Conservation (phyloP, 2,329 filamentous ascomycete species). For the Calonectria multiphialidica region DNA sequence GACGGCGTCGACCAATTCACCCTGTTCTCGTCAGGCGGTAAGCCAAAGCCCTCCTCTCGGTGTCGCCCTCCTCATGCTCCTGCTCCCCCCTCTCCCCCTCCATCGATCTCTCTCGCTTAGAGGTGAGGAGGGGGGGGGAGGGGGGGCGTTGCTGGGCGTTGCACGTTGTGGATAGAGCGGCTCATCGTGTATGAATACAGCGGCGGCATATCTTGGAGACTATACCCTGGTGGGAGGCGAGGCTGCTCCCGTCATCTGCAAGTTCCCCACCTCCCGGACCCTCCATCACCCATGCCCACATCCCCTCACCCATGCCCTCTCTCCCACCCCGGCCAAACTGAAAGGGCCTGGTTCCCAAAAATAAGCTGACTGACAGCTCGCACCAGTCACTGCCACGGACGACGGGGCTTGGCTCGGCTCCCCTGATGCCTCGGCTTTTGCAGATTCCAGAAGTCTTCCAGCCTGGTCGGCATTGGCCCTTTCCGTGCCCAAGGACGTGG, state of each 20-base stretch:
- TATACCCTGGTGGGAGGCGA: slow-evolving; percentile 12
- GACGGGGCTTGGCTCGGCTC: slow-evolving; percentile 15
- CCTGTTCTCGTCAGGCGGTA: slow-evolving; percentile 21
- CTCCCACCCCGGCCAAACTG: too few relatives aligned
- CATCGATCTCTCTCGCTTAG: not conserved
- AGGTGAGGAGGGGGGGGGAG: too few relatives aligned
- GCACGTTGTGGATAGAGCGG: not conserved
- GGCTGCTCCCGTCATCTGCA: slow-evolving; percentile 24
- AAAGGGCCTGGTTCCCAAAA: not conserved
- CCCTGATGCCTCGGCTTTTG: slow-evolving; percentile 18
- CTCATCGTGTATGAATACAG: not conserved
- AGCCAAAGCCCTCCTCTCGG: not conserved
- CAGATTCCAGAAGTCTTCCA: slow-evolving; percentile 3
- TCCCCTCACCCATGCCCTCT: too few relatives aligned
- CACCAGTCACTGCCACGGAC: slow-evolving; percentile 2
- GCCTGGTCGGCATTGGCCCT: slow-evolving; percentile 21
- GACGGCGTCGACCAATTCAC: slow-evolving; percentile 12
- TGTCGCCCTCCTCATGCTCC: not conserved
- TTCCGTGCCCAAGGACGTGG: slow-evolving; percentile 13
- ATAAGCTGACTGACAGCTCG: not conserved
- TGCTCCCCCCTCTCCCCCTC: not conserved
- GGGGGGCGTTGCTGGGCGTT: too few relatives aligned
- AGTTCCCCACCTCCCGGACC: not conserved
- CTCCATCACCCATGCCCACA: too few relatives aligned
- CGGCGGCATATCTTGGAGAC: slow-evolving; percentile 18